Evolutionary conservation across 305 asterid genomes (phyloP).

Genomic region (Solanum hybrid): DNA sequence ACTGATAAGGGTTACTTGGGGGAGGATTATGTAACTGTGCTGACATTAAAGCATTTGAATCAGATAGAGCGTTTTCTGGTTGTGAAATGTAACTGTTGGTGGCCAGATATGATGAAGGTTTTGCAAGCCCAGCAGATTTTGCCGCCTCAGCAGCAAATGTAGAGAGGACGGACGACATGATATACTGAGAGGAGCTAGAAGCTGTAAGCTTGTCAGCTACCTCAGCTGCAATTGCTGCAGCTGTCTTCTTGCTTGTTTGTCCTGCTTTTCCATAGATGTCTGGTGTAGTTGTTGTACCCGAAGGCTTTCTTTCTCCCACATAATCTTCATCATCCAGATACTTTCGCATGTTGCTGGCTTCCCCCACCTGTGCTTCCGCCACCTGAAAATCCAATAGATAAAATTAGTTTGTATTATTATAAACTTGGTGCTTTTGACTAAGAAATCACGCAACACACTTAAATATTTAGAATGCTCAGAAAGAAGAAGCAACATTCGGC

Average conservation of each 20-base stretch:
- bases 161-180: constrained; percentile 83
- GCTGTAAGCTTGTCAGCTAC: constrained; percentile 86
- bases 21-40: constrained; percentile 25
- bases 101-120: constrained; percentile 33
- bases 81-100: constrained; percentile 22
- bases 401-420: not conserved
- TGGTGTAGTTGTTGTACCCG: constrained; percentile 9
- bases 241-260: constrained; percentile 49
- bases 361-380: constrained; percentile 65
- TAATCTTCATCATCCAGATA: constrained; percentile 42
- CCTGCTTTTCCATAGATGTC: constrained; percentile 23
- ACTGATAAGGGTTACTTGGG: constrained; percentile 42
- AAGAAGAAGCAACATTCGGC: not conserved
- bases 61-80: constrained; percentile 31
- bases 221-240: constrained; percentile 82
- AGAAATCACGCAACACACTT: not conserved
- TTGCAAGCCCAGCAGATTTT: constrained; percentile 51
- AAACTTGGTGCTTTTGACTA: constrained; percentile 4
- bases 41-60: constrained; percentile 29
- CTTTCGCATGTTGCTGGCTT: constrained; percentile 48
- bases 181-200: constrained; percentile 79
- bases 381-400: constrained; percentile 40
- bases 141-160: constrained; percentile 91
- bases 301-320: constrained; percentile 30
- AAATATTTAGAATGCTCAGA: not conserved